Evolutionary conservation across 139 green algal species (phyloP).

Genomic region (Gonium pectorale): DNA sequence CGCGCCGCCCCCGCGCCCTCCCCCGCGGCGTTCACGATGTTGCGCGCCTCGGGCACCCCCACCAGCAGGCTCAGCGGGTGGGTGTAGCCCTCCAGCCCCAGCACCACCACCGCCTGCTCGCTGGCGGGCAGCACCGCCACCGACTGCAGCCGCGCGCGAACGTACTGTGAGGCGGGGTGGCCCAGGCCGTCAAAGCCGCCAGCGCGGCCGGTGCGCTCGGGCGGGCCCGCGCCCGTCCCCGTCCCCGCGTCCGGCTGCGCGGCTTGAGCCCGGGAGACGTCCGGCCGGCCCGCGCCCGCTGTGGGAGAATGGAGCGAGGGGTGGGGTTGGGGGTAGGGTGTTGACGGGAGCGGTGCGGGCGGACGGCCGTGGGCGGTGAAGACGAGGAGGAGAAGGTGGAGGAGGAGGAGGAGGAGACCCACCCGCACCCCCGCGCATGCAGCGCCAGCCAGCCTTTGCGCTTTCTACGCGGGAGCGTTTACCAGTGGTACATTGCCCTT

Average conservation of each 20-base stretch:
- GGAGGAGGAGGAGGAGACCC: too few relatives aligned
- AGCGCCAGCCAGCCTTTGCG: too few relatives aligned
- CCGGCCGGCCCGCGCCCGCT: too few relatives aligned
- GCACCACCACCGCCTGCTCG: slow-evolving; percentile 25
- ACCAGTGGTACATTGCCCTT: too few relatives aligned
- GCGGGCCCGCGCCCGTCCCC: background rate
- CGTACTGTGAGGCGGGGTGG: background rate
- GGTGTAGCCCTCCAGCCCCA: background rate
- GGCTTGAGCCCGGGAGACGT: background rate
- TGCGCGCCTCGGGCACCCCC: slow-evolving; percentile 19
- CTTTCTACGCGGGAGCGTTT: too few relatives aligned
- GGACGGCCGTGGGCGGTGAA: too few relatives aligned
- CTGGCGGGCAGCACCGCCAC: background rate
- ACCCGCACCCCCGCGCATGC: too few relatives aligned
- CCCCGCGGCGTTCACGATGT: slow-evolving; percentile 20
- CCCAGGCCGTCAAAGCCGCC: slow-evolving; percentile 33
- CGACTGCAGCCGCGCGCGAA: background rate
- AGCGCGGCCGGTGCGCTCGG: slow-evolving; percentile 10
- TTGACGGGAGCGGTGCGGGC: too few relatives aligned
- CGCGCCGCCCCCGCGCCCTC: background rate
- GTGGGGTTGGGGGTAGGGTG: too few relatives aligned
- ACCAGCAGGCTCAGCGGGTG: slow-evolving; percentile 37
- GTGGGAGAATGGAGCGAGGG: too few relatives aligned
- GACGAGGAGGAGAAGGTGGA: too few relatives aligned
- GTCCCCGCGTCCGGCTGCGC: background rate